Conservation (phyloP, 148 eudicot genomes). For the Pharnaceum exiguum region DNA sequence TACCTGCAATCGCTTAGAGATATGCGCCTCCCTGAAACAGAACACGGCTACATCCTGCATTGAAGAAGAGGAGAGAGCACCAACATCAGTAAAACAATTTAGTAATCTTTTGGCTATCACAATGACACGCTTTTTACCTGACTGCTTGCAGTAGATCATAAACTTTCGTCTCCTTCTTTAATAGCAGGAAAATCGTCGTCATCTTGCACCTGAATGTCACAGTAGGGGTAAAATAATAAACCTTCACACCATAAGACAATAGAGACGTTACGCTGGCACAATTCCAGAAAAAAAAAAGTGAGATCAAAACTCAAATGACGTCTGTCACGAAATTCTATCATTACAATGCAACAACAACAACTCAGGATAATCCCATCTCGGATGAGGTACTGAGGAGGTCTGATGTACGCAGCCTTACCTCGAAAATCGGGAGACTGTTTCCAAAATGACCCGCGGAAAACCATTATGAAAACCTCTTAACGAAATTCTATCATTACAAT, state of each 20-base stretch:
- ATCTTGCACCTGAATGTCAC: conserved; percentile 61
- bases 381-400: no score
- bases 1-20: conserved; percentile 43
- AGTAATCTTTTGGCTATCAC: neutral
- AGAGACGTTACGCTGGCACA: neutral
- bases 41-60: conserved; percentile 46
- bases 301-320: neutral
- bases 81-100: neutral
- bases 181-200: conserved; percentile 68
- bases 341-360: no score
- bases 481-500: neutral
- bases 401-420: no score
- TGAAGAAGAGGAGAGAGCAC: neutral
- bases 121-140: conserved; percentile 34
- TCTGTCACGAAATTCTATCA: no score
- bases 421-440: no score
- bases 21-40: conserved; percentile 31
- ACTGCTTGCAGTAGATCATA: conserved; percentile 32
- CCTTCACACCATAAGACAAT: neutral
- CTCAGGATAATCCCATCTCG: no score
- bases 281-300: neutral
- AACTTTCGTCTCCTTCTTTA: conserved; percentile 60
- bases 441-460: no score
- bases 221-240: neutral
- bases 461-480: no score